Evolutionary conservation across 176 grass and related monocot species (phyloP).

Genomic region (Otatea glauca): DNA sequence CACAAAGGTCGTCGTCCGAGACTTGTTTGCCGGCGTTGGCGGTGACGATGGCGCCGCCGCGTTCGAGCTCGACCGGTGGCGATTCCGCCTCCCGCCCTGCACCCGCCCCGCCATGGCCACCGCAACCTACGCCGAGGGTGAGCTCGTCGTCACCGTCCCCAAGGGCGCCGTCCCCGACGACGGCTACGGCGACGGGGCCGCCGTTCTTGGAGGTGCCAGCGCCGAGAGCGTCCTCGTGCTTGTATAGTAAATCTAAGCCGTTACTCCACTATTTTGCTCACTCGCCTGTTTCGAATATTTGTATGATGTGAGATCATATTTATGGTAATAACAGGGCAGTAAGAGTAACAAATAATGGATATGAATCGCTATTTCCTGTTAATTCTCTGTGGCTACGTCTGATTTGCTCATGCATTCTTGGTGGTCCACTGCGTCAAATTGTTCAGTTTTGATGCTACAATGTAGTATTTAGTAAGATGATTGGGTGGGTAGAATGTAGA

Average conservation of each 20-base stretch:
- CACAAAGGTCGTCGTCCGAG: slow-evolving; percentile 80
- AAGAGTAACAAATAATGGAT: slow-evolving; percentile 29
- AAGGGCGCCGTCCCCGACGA: slow-evolving; percentile 58
- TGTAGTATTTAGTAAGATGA: not conserved
- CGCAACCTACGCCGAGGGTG: slow-evolving; percentile 75
- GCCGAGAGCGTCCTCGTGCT: slow-evolving; percentile 48
- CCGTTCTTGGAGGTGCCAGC: slow-evolving; percentile 20
- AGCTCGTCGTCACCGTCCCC: slow-evolving; percentile 86
- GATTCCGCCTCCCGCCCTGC: slow-evolving; percentile 80
- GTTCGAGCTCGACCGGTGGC: slow-evolving; percentile 88
- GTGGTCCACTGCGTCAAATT: not conserved
- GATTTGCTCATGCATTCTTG: slow-evolving; percentile 10
- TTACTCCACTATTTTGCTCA: slow-evolving; percentile 37
- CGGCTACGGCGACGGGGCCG: not conserved
- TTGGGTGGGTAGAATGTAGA: not conserved
- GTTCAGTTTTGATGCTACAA: not conserved
- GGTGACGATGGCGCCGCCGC: slow-evolving; percentile 44
- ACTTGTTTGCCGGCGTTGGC: slow-evolving; percentile 25
- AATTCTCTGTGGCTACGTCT: not conserved
- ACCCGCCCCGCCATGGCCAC: slow-evolving; percentile 84
- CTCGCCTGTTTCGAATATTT: slow-evolving; percentile 42
- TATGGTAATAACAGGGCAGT: slow-evolving; percentile 45
- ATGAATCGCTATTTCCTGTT: slow-evolving; percentile 14
- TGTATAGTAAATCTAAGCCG: slow-evolving; percentile 55
- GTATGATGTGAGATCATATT: slow-evolving; percentile 34